Evolutionary conservation across 2,329 filamentous ascomycete genomes (phyloP).

Genomic region (Orbilia ellipsospora): DNA sequence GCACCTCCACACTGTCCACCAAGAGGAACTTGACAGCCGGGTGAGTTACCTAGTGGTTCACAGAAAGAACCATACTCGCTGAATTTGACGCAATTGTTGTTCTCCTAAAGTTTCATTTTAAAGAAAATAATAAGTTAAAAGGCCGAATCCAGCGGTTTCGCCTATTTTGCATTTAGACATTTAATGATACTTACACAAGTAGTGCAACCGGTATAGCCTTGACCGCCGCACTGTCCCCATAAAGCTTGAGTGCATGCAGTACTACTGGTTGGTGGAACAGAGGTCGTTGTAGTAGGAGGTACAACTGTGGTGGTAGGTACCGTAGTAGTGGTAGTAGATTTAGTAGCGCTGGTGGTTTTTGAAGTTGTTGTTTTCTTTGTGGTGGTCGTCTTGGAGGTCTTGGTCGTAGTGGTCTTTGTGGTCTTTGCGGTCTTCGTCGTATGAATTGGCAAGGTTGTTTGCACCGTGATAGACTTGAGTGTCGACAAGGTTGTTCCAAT

Average conservation of each 20-base stretch:
- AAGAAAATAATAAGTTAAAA: neutral
- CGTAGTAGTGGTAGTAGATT: slow-evolving; percentile 10
- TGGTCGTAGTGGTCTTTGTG: slow-evolving; percentile 12
- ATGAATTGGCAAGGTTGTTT: slow-evolving; percentile 5
- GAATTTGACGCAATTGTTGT: slow-evolving; percentile 19
- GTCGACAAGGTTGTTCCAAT: slow-evolving; percentile 10
- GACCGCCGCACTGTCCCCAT: slow-evolving; percentile 27
- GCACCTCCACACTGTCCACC: slow-evolving; percentile 18
- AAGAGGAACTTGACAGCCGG: slow-evolving; percentile 16
- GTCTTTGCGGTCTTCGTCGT: slow-evolving; percentile 14
- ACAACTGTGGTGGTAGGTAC: neutral
- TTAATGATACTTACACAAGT: slow-evolving; percentile 18
- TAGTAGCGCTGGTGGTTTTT: neutral
- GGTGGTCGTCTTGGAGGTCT: slow-evolving; percentile 10
- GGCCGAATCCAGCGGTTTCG: too few relatives aligned
- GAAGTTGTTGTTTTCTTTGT: slow-evolving; percentile 15
- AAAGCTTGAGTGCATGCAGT: slow-evolving; percentile 6
- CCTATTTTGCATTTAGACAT: neutral
- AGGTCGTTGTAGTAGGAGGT: neutral
- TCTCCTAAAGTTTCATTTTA: neutral
- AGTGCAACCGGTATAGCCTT: slow-evolving; percentile 23
- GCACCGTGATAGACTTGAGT: neutral
- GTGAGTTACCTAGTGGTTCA: slow-evolving; percentile 8
- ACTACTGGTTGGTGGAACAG: slow-evolving; percentile 5
- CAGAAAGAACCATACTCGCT: slow-evolving; percentile 34